A percentile compares a stretch with the other conserved stretches of the same genome.
phyloP scores from a whole-genome alignment of 805 yeast species.

The Hanseniaspora pseudoguilliermondii region DNA sequence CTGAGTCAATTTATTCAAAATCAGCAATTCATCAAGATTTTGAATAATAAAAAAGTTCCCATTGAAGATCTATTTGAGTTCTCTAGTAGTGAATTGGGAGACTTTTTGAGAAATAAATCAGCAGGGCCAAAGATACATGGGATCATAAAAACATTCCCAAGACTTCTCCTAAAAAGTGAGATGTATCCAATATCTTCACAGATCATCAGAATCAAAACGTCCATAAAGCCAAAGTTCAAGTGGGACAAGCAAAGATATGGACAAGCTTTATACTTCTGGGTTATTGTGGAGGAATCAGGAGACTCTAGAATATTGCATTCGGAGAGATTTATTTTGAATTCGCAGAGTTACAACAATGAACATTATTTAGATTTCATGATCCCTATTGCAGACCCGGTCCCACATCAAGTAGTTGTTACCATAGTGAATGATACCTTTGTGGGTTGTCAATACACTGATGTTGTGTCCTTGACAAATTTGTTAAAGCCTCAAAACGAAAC shows the following conservation, averaged over 20 bases:
- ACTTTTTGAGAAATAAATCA: constrained; percentile 67
- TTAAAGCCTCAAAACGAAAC: constrained; percentile 83
- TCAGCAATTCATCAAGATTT: constrained; percentile 44
- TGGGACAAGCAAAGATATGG: constrained; percentile 85
- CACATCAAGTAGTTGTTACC: constrained; percentile 72
- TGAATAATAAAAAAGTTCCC: constrained; percentile 51
- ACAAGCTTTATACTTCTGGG: constrained; percentile 77
- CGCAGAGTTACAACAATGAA: constrained; percentile 37
- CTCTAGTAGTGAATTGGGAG: constrained; percentile 69
- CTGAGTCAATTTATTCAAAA: constrained; percentile 76
- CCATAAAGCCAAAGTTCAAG: constrained; percentile 58
- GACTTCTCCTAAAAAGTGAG: constrained; percentile 59
- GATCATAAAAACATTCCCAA: constrained; percentile 61
- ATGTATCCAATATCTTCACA: constrained; percentile 78
- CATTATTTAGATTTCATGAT: constrained; percentile 86
- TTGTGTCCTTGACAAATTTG: constrained; percentile 80
- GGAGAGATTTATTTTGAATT: constrained; percentile 62
- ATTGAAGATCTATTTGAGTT: constrained; percentile 66
- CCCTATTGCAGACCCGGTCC: constrained; percentile 79
- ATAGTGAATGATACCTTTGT: constrained; percentile 80
- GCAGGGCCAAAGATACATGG: constrained; percentile 55
- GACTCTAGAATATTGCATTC: constrained; percentile 62
- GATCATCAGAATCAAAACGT: constrained; percentile 70
- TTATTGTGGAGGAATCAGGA: constrained; percentile 78
- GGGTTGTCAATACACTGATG: constrained; percentile 63